Percentiles rank a stretch among this genome's conserved stretches.
Evolutionary conservation across 495 filamentous ascomycete species (phyloP).

Genomic region (Cairneyella variabilis): DNA sequence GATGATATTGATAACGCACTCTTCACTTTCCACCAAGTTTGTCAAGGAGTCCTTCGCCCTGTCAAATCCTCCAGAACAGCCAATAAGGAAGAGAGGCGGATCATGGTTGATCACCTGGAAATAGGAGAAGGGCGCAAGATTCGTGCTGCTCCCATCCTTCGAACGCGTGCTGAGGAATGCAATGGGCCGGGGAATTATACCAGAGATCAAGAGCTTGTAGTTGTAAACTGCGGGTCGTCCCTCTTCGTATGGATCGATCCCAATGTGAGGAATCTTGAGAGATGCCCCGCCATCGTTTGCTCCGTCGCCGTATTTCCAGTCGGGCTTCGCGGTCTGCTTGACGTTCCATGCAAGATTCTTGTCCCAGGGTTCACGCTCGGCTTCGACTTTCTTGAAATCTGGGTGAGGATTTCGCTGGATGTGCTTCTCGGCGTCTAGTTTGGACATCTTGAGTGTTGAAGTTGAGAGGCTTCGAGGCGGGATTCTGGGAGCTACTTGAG

Average conservation of each 20-base stretch:
- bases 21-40: conserved; percentile 66
- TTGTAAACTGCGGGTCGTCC: conserved; percentile 67
- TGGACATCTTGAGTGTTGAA: conserved; percentile 3
- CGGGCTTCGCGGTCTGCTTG: conserved; percentile 68
- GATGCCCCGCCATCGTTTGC: conserved; percentile 50
- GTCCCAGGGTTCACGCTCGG: conserved; percentile 66
- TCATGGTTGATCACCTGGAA: conserved; percentile 82
- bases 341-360: conserved; percentile 47
- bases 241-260: conserved; percentile 77
- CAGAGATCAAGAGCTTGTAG: conserved; percentile 90
- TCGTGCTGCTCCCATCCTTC: conserved; percentile 46
- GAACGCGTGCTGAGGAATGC: conserved; percentile 50
- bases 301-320: conserved; percentile 77
- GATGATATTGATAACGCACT: conserved; percentile 87
- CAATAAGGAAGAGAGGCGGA: conserved; percentile 83
- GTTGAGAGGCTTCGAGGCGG: not conserved
- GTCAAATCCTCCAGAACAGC: conserved; percentile 56
- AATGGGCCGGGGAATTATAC: conserved; percentile 78
- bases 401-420: conserved; percentile 61
- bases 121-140: conserved; percentile 87
- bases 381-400: conserved; percentile 76
- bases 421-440: conserved; percentile 35
- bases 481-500: not conserved
- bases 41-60: conserved; percentile 67
- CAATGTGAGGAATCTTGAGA: conserved; percentile 58